Base-by-base conservation (phyloP, 805 yeast genomes). In the Kodamaea laetipori region DNA sequence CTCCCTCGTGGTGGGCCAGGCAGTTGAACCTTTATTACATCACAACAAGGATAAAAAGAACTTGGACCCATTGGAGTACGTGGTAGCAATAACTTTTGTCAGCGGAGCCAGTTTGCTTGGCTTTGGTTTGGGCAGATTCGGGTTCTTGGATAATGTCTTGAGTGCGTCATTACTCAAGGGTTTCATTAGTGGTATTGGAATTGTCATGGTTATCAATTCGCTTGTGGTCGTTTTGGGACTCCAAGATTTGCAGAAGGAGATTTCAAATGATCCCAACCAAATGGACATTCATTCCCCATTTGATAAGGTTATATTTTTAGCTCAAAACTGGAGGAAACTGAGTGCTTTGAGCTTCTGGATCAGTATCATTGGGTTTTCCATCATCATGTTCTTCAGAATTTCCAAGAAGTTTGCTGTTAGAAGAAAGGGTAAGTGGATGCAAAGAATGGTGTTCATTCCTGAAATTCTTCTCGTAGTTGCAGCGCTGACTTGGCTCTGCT, bases 391-490 rank as follows among this genome's bases (percentile, higher is more conserved):
- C 16, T 37, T 64, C 1, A 35, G 75, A 17, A 74, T 75, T 51
- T 65, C 69, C 43, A 67, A 65, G 51, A 54, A 71, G 21, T 52
- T 61, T 39, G 64, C 63, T 3, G 45, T 55, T 3, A 48, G 50
- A 15, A 45, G 41, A 10, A 39, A 41, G 4, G 48, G 45, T 13
- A 52, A 39, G 9, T 39, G 49, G 45, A 48, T 44, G 43, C 46
- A 71, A 27, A 64, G 70, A 45, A 73, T 80, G 8, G 73, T 82
- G 0, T 86, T 84, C 47, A 62, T 94, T 24, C 98, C 99, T 0
- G 98, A 92, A 51, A 90, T 92, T 28, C 67, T 92, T 45, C 54
- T 85, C 3, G 84, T 86, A n/a, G 90, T 92, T 1, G 66, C 81
- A 0, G 55, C 78, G 0, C 71, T 85, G 0, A 80, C 90, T 0